Base-by-base conservation (phyloP, 768 basidiomycete genomes). In the Auricularia heimuer region DNA sequence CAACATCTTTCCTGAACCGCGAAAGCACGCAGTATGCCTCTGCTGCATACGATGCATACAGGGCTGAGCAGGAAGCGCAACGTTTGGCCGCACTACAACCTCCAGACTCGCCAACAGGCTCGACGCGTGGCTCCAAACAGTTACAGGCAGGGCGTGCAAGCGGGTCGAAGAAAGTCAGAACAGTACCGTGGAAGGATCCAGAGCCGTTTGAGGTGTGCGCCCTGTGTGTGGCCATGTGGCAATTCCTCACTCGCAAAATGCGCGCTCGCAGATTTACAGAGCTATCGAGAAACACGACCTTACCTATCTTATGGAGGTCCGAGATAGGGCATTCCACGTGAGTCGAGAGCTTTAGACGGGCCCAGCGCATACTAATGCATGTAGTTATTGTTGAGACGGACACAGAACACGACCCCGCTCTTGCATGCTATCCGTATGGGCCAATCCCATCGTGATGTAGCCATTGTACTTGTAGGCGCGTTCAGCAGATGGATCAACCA, bases 401-500 rank as follows among this genome's bases (percentile, higher is more conserved):
- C 86, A 44, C 93, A 92, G 2, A 88, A 90, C 47, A 85, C 87
- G 29, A 94, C 94, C 1, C 94, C 95, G 6, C 83, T 98, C 14
- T 82, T 97, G 6, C 93, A 98, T 71, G 92, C 94, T 0, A 92
- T 96, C 82, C 81, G 89, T 29, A 87, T 90, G 35, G 89, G 90
- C 34, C 76, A 80, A 67, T 83, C 84, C 45, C 87, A 92, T 69
- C 79, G 83, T 65, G 94, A 97, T 62, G 84, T 98, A 8, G 89
- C 92, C 3, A 91, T 98, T 66, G 70, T 96, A 3, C 79, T 98
- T 2, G 74, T 97, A 14, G 95, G 95, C 12, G 93, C 95, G 12
- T 86, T 97, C 71, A 94, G 92, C 12, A 85, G 94, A 24, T 96
- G 87, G 79, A 85, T 98, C 64, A 98, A 98, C 73, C 81, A 90